These are phyloP conservation scores for Xylariaceae sp. DNA, from an alignment of 2,329 filamentous ascomycete genomes.

Conservation along the genomic window DNA sequence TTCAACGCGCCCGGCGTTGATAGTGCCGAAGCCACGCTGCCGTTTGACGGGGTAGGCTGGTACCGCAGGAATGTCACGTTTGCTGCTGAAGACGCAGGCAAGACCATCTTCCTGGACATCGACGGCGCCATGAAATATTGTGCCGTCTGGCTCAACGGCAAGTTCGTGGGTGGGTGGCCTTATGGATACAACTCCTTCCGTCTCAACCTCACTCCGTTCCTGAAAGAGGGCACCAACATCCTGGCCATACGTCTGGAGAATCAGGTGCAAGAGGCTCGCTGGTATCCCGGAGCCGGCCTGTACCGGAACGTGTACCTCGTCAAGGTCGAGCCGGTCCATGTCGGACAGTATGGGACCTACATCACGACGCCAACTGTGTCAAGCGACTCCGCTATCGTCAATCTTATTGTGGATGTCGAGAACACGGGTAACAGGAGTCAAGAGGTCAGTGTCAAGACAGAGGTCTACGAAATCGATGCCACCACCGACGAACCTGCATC, in stretches of 20 bases:
- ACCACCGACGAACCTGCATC: constrained; percentile 18
- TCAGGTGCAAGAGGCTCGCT: constrained; percentile 38
- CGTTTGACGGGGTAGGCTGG: constrained; percentile 43
- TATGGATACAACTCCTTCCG: constrained; percentile 44
- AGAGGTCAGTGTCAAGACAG: constrained; percentile 31
- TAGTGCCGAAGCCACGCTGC: constrained; percentile 36
- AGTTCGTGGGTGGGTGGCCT: constrained; percentile 43
- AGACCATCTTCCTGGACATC: constrained; percentile 22
- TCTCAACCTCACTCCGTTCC: constrained; percentile 39
- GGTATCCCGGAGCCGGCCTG: constrained; percentile 47
- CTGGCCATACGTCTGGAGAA: constrained; percentile 47
- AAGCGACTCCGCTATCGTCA: constrained; percentile 33
- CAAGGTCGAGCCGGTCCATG: constrained; percentile 37
- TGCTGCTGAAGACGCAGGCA: constrained; percentile 9
- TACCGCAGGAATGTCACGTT: constrained; percentile 35
- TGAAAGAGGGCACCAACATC: constrained; percentile 29
- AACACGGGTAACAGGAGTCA: constrained; percentile 29
- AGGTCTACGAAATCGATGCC: constrained; percentile 31
- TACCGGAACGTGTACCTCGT: constrained; percentile 49
- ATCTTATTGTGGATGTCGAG: constrained; percentile 37
- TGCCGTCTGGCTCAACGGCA: constrained; percentile 44
- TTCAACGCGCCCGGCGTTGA: constrained; percentile 27
- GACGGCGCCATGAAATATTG: constrained; percentile 46
- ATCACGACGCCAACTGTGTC: constrained; percentile 40
- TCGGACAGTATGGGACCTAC: constrained; percentile 42